A percentile compares a stretch with the other conserved stretches of the same genome.
These are phyloP conservation scores for Ceratonia siliqua DNA, from an alignment of 306 rosid species.

Conservation along the genomic window DNA sequence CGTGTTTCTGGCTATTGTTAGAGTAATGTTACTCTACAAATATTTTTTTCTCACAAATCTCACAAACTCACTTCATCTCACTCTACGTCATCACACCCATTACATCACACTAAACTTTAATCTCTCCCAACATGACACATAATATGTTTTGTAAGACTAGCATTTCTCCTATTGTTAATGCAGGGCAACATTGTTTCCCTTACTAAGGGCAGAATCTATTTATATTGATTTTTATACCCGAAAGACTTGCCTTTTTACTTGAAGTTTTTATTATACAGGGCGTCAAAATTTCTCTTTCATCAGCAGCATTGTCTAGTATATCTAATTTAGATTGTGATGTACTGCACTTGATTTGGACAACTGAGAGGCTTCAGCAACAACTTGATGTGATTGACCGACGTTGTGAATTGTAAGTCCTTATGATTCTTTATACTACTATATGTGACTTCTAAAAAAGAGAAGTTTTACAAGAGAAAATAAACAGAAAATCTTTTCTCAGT, in stretches of 20 bases:
- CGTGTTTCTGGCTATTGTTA: background rate
- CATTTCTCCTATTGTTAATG: slow-evolving; percentile 14
- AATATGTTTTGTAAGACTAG: no score
- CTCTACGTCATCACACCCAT: no score
- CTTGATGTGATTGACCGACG: slow-evolving; percentile 72
- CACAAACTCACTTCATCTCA: no score
- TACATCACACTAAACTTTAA: no score
- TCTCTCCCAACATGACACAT: no score
- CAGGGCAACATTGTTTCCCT: slow-evolving; percentile 6
- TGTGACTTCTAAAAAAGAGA: slow-evolving; percentile 3
- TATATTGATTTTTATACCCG: slow-evolving; percentile 6
- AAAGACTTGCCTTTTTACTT: slow-evolving; percentile 26
- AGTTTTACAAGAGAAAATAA: slow-evolving; percentile 18
- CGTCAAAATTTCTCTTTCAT: slow-evolving; percentile 69
- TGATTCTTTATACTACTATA: slow-evolving; percentile 21
- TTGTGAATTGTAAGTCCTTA: slow-evolving; percentile 58
- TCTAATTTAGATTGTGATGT: slow-evolving; percentile 70
- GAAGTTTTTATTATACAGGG: slow-evolving; percentile 57
- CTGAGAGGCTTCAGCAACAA: slow-evolving; percentile 85
- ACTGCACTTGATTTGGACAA: slow-evolving; percentile 64
- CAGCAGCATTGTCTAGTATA: slow-evolving; percentile 50
- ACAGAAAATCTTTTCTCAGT: slow-evolving; percentile 1
- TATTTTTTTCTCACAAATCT: no score
- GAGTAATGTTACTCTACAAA: no score
- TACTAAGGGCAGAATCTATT: background rate